phyloP scores from a whole-genome alignment of 2,329 filamentous ascomycete species.

The Exophiala lecanii-corni region DNA sequence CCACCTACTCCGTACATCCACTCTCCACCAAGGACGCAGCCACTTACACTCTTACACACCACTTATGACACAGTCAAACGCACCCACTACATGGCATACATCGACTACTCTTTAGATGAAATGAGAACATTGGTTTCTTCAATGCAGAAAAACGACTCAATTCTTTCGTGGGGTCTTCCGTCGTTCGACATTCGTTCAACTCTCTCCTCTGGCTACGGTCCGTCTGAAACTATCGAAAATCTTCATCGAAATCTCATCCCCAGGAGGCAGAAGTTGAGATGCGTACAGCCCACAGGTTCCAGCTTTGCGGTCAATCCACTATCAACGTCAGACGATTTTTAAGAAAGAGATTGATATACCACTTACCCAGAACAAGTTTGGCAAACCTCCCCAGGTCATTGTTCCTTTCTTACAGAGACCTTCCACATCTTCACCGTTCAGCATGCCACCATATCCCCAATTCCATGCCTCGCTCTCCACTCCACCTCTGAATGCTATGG shows the following conservation, averaged over 20 bases:
- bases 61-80: no score
- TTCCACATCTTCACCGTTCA: slow-evolving; percentile 15
- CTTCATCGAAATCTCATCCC: slow-evolving; percentile 18
- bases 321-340: not conserved
- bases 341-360: not conserved
- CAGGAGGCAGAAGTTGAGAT: slow-evolving; percentile 25
- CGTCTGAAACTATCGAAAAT: slow-evolving; percentile 17
- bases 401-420: slow-evolving; percentile 19
- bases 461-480: slow-evolving; percentile 17
- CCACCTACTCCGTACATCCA: no score
- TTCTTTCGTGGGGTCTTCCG: no score
- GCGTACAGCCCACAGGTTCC: slow-evolving; percentile 24
- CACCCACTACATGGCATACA: no score
- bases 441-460: slow-evolving; percentile 16
- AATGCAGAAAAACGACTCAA: no score
- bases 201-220: not conserved
- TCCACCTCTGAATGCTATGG: slow-evolving; percentile 9
- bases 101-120: no score
- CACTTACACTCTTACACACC: no score
- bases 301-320: slow-evolving; percentile 26
- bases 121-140: no score
- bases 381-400: slow-evolving; percentile 26
- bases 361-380: slow-evolving; percentile 25
- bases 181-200: no score
- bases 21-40: no score